phyloP scores from a whole-genome alignment of 2,329 filamentous ascomycete genomes.

The Ascochyta viciae-villosae region DNA sequence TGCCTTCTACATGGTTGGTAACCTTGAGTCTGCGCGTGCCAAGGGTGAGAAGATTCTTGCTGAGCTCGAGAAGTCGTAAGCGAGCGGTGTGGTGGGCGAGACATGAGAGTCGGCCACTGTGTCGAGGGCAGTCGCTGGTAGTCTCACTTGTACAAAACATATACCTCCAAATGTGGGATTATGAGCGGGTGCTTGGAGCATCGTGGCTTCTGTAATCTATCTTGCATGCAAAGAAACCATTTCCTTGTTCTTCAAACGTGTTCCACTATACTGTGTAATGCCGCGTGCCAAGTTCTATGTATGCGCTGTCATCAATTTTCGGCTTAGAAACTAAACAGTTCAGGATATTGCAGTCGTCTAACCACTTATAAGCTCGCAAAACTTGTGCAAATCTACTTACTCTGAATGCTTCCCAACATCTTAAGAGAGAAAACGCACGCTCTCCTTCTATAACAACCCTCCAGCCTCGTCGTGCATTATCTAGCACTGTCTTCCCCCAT shows the following conservation, averaged over 20 bases:
- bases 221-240: slow-evolving; percentile 49
- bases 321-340: too few species aligned
- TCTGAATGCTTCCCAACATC: too few species aligned
- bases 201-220: slow-evolving; percentile 51
- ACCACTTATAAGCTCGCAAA: background rate
- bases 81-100: slow-evolving; percentile 39
- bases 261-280: background rate
- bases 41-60: slow-evolving; percentile 99
- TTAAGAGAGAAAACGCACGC: too few species aligned
- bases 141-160: slow-evolving; percentile 50
- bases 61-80: slow-evolving; percentile 72
- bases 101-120: slow-evolving; percentile 45
- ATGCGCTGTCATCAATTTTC: too few species aligned
- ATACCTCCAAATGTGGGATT: slow-evolving; percentile 44
- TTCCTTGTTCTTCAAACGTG: slow-evolving; percentile 34
- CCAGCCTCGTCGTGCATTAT: too few species aligned
- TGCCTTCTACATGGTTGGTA: slow-evolving; percentile 98
- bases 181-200: slow-evolving; percentile 43
- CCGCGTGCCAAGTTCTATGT: too few species aligned
- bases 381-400: too few species aligned
- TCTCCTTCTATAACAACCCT: too few species aligned
- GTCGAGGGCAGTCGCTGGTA: slow-evolving; percentile 42
- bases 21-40: slow-evolving; percentile 87
- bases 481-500: too few species aligned
- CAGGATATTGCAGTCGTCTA: background rate